Conservation (phyloP, 2,329 filamentous ascomycete species). For the Myriosclerotinia scirpicola region DNA sequence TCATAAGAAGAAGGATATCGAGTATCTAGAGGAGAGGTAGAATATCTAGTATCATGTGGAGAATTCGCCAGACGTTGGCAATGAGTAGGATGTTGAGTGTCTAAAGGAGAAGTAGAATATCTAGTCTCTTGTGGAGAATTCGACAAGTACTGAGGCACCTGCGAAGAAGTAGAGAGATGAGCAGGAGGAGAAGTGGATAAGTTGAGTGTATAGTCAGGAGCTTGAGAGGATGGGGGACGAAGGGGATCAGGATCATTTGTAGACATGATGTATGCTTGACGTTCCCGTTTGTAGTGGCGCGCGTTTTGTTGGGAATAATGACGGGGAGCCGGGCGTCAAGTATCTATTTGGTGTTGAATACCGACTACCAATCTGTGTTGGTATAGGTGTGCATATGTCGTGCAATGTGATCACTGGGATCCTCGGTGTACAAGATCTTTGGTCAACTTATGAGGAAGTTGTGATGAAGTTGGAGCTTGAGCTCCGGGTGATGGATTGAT, state of each 20-base stretch:
- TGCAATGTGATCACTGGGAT: slow-evolving; percentile 14
- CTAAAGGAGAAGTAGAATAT: background rate
- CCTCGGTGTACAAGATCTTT: slow-evolving; percentile 2
- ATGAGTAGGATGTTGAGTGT: background rate
- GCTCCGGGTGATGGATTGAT: slow-evolving; percentile 11
- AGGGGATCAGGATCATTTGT: slow-evolving; percentile 15
- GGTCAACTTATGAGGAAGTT: background rate
- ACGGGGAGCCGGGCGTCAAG: background rate
- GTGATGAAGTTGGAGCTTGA: slow-evolving; percentile 1
- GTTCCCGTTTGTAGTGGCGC: background rate
- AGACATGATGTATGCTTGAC: slow-evolving; percentile 14
- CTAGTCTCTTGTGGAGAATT: slow-evolving; percentile 7
- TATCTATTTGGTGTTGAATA: background rate
- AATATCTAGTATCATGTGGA: background rate
- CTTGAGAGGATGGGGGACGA: slow-evolving; percentile 2
- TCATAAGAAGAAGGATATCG: background rate
- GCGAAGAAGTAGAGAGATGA: background rate
- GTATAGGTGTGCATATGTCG: slow-evolving; percentile 10
- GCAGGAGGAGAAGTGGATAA: slow-evolving; percentile 9
- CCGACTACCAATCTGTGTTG: slow-evolving; percentile 1
- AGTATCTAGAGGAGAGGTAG: background rate
- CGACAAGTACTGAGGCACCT: slow-evolving; percentile 4
- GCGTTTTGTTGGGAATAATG: slow-evolving; percentile 11
- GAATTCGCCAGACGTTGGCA: no score
- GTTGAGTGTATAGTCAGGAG: background rate